phyloP scores from a whole-genome alignment of 1,139 yeast genomes.

The Suhomyces chickasaworum region DNA sequence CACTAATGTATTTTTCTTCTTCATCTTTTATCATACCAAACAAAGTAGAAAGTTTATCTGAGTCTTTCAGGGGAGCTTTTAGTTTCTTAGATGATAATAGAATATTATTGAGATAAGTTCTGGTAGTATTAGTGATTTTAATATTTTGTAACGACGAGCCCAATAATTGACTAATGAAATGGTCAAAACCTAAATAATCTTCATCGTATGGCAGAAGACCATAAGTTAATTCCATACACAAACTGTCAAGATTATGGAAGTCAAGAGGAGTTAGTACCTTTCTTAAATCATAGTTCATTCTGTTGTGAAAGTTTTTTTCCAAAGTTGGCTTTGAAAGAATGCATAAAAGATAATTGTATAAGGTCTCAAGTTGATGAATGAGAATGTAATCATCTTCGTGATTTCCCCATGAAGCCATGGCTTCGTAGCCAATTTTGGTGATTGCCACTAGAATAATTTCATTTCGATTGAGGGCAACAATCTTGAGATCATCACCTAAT shows the following conservation, averaged over 20 bases:
- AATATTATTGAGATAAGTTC: constrained; percentile 34
- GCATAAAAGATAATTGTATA: constrained; percentile 78
- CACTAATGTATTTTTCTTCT: constrained; percentile 20
- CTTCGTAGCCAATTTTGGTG: constrained; percentile 49
- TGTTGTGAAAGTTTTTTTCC: constrained; percentile 61
- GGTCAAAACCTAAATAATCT: constrained; percentile 25
- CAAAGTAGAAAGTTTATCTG: constrained; percentile 14
- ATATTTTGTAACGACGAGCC: constrained; percentile 34
- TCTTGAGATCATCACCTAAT: constrained; percentile 42
- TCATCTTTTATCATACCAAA: constrained; percentile 13
- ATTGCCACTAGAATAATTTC: constrained; percentile 80
- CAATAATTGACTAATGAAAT: constrained; percentile 31
- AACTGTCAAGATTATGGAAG: constrained; percentile 62
- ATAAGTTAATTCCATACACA: constrained; percentile 56
- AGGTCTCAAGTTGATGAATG: constrained; percentile 63
- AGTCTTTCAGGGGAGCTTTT: constrained; percentile 13
- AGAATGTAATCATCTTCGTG: constrained; percentile 36
- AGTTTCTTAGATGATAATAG: constrained; percentile 29
- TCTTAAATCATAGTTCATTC: constrained; percentile 82
- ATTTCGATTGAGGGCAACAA: constrained; percentile 61
- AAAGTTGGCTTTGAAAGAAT: constrained; percentile 79
- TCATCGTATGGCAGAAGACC: constrained; percentile 23
- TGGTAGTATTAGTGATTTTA: constrained; percentile 35
- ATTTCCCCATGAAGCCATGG: constrained; percentile 16
- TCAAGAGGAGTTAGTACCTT: constrained; percentile 71